Conservation (phyloP, 768 basidiomycete genomes). For the Mycena belliarum region DNA sequence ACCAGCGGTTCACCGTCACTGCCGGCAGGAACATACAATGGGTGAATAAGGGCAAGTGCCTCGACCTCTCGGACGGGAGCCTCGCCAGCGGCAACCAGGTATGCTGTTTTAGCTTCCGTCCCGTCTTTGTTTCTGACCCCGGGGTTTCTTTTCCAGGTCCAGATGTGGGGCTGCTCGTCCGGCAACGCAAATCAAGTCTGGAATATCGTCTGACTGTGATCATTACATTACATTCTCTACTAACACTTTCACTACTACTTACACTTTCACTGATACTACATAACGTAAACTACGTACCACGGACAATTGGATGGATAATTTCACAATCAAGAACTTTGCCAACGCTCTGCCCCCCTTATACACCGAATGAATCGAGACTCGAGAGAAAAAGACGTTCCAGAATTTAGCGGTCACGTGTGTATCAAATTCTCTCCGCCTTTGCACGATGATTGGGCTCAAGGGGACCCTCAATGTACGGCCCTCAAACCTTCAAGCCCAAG, state of each 20-base stretch:
- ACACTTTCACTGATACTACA: neutral
- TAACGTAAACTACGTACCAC: neutral
- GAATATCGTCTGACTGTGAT: constrained; percentile 5
- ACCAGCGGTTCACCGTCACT: constrained; percentile 19
- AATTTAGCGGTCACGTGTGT: too few species aligned
- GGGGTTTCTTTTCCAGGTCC: neutral
- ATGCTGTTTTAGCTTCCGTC: neutral
- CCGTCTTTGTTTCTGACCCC: neutral
- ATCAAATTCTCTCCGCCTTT: too few species aligned
- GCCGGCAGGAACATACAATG: constrained; percentile 11
- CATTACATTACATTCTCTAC: neutral
- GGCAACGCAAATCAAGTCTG: constrained; percentile 30
- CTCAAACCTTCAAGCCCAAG: too few species aligned
- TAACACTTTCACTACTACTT: neutral
- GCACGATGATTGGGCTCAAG: too few species aligned
- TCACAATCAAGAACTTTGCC: too few species aligned
- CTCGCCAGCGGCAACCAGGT: constrained; percentile 20
- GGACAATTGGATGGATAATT: too few species aligned
- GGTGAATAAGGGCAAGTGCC: constrained; percentile 21
- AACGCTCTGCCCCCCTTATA: too few species aligned
- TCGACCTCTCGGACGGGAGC: constrained; percentile 24
- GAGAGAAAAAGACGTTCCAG: too few species aligned
- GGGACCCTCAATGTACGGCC: too few species aligned
- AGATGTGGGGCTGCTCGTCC: constrained; percentile 4
- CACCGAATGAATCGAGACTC: too few species aligned